Conservation (phyloP, 768 basidiomycete genomes). For the Suillus subluteus region DNA sequence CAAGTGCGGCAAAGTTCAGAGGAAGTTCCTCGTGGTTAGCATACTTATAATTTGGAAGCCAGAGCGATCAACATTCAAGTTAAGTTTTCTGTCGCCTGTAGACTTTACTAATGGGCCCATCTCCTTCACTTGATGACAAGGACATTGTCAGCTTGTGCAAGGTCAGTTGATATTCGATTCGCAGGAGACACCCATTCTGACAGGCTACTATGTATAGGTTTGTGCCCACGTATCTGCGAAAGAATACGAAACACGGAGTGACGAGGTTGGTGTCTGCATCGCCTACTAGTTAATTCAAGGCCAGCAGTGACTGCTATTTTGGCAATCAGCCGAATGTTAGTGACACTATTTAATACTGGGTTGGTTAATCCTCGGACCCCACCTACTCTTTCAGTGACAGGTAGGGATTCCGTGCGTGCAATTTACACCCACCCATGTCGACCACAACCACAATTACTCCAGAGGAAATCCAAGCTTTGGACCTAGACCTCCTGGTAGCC, state of each 20-base stretch:
- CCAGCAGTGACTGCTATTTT: neutral
- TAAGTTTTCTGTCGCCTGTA: neutral
- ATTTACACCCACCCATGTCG: neutral
- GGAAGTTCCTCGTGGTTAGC: neutral
- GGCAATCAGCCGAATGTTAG: neutral
- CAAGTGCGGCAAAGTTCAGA: neutral
- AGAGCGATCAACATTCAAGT: neutral
- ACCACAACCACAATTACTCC: slow-evolving; percentile 1
- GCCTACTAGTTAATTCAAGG: neutral
- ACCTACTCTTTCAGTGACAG: neutral
- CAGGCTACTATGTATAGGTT: neutral
- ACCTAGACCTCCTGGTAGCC: neutral
- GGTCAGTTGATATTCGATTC: neutral
- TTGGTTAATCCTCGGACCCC: neutral
- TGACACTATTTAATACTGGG: neutral
- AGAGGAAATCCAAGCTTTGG: slow-evolving; percentile 2
- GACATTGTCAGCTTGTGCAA: neutral
- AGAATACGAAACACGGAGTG: neutral
- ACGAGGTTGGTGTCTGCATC: neutral
- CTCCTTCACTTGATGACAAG: neutral
- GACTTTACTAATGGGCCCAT: neutral
- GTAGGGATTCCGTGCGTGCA: neutral
- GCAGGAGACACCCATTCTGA: neutral
- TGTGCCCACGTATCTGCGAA: neutral
- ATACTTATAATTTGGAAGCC: neutral